phyloP scores from a whole-genome alignment of 2,329 filamentous ascomycete genomes.

The Conoideocrella luteorostrata region DNA sequence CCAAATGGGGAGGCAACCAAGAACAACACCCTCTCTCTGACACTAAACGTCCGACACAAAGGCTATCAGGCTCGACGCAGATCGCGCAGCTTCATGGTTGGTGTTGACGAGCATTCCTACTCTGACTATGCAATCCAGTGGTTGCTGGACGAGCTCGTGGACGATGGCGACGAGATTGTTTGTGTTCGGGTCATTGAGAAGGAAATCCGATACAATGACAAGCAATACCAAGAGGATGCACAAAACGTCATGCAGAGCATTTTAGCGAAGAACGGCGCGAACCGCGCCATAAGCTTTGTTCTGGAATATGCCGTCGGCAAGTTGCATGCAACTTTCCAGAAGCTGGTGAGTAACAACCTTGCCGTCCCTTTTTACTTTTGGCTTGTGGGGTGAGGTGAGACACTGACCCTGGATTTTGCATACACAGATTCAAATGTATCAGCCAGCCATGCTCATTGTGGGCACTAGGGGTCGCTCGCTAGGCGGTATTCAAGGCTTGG shows the following conservation, averaged over 20 bases:
- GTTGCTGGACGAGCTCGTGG: constrained; percentile 85
- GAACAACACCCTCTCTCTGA: constrained; percentile 62
- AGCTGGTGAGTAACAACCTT: constrained; percentile 58
- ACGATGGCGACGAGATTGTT: constrained; percentile 89
- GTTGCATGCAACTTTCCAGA: constrained; percentile 82
- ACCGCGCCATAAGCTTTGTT: constrained; percentile 78
- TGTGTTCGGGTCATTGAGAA: constrained; percentile 85
- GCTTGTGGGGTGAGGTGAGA: background rate
- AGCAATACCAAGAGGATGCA: constrained; percentile 70
- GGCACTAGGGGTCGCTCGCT: constrained; percentile 80
- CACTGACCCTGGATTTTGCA: constrained; percentile 10
- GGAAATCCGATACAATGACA: constrained; percentile 63
- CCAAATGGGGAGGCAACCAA: constrained; percentile 52
- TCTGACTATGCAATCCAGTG: constrained; percentile 89
- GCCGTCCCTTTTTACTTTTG: no score
- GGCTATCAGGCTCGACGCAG: constrained; percentile 76
- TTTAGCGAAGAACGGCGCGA: constrained; percentile 68
- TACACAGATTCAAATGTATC: constrained; percentile 76
- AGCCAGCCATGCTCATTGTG: constrained; percentile 85
- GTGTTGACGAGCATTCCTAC: constrained; percentile 85
- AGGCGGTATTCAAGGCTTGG: constrained; percentile 76
- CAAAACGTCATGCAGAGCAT: constrained; percentile 68
- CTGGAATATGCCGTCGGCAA: constrained; percentile 87
- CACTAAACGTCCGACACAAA: constrained; percentile 77
- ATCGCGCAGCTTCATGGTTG: constrained; percentile 84